Evolutionary conservation across 768 basidiomycete genomes (phyloP), one percentile per base, ranked within the genome.

Genomic region (Russula griseocarnosa): DNA sequence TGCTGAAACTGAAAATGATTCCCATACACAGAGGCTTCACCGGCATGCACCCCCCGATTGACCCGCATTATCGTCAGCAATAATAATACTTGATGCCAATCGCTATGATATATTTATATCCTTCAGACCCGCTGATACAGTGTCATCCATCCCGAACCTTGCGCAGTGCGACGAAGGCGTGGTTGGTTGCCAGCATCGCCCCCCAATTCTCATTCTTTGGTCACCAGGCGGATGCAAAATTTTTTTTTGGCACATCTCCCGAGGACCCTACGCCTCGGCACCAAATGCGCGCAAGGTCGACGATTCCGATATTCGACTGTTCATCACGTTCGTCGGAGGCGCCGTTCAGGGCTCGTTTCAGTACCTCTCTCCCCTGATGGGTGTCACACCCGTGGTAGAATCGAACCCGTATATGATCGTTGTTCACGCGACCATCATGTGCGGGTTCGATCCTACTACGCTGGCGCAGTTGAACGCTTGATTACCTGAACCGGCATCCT

Each of bases 381-480:
- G 28, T 42, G 44, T 44, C 32, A 44, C 47, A 30, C 28, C 9
- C 20, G 18, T 47, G 22, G 38, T 49, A 63, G 67, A 47, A 67
- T 67, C 26, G 67, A 68, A 52, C 66, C 55, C 30, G 38, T 55
- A 18, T 55, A 67, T 18, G 73, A 40, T 40, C 38, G 38, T 40
- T 18, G 16, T 40, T 40, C 7, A 18, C 38, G 38, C 38, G 38
- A 40, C 38, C 14, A 40, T 40, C 38, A 40, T 16, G 16, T 40
- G 18, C 16, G 2, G 38, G 16, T 7, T 13, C 16, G 16, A 40
- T 40, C 38, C 38, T 40, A 40, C 38, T 40, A 40, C 16, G 73
- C 77, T 24, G 81, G 84, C 66, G 77, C 79, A 8, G 76, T 86
- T 52, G 84, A 86, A 73, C 78, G 86, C 14, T 74, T 78, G 14